Percentiles rank a stretch among this genome's conserved stretches.
These are phyloP conservation scores for Saccharomycopsis synnaedendra DNA, from an alignment of 805 yeast genomes.

Conservation along the genomic window DNA sequence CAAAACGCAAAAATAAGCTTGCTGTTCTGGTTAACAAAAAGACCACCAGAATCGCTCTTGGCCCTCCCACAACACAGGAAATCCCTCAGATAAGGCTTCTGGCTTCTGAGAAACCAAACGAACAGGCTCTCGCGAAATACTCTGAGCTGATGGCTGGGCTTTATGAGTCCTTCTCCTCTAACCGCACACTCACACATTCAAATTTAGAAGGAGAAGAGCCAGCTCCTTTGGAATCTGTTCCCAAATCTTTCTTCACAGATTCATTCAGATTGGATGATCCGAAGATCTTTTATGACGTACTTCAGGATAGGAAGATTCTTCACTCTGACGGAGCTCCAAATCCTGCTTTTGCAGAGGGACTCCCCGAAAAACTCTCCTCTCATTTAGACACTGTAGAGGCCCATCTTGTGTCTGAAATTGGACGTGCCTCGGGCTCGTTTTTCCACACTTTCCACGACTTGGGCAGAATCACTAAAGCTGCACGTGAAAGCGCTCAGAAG, in stretches of 20 bases:
- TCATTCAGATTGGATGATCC: constrained; percentile 84
- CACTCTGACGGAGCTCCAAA: constrained; percentile 29
- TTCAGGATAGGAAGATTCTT: constrained; percentile 41
- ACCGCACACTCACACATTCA: too few species aligned
- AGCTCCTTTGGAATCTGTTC: constrained; percentile 22
- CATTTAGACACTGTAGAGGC: constrained; percentile 81
- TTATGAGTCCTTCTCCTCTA: constrained; percentile 27
- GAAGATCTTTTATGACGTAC: constrained; percentile 63
- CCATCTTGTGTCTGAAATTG: constrained; percentile 69
- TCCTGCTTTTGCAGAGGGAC: constrained; percentile 22
- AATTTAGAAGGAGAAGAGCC: too few species aligned
- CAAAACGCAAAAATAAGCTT: constrained; percentile 24
- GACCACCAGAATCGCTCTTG: constrained; percentile 35
- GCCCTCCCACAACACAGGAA: constrained; percentile 67
- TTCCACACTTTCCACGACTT: constrained; percentile 78
- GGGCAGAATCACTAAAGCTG: constrained; percentile 45
- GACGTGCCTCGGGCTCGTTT: constrained; percentile 74
- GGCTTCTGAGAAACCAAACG: constrained; percentile 34
- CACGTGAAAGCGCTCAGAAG: constrained; percentile 37
- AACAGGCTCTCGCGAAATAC: constrained; percentile 19
- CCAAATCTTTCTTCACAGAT: constrained; percentile 53
- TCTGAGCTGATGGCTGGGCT: constrained; percentile 26
- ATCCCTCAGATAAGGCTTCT: constrained; percentile 72
- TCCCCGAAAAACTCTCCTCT: constrained; percentile 72
- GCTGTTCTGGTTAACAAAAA: constrained; percentile 21